Conservation (phyloP, 208 protist species). For the Trypanosoma cruzi region DNA sequence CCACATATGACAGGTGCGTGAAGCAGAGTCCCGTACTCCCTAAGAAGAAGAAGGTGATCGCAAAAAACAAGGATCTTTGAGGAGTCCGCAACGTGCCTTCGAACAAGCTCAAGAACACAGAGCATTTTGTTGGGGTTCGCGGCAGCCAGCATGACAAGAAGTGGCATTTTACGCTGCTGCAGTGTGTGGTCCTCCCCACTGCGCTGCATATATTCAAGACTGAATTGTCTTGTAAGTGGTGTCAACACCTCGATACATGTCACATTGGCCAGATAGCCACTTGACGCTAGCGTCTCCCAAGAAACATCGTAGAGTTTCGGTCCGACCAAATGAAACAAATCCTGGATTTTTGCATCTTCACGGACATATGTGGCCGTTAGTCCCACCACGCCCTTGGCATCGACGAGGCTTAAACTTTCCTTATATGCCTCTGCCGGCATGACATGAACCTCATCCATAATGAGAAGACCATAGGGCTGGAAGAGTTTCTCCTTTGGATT, state of each 20-base stretch:
- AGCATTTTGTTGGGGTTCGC: slow-evolving; percentile 92
- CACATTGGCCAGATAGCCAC: slow-evolving; percentile 97
- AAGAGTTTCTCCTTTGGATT: slow-evolving; percentile 88
- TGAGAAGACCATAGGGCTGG: slow-evolving; percentile 72
- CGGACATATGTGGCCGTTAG: slow-evolving; percentile 96
- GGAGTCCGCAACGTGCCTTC: slow-evolving; percentile 87
- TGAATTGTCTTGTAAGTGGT: slow-evolving; percentile 97
- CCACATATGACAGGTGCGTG: slow-evolving; percentile 94
- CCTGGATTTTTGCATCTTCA: slow-evolving; percentile 98
- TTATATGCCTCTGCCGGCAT: slow-evolving; percentile 97
- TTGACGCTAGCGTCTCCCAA: slow-evolving; percentile 96
- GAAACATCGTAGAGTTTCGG: slow-evolving; percentile 99
- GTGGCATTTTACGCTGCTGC: slow-evolving; percentile 36
- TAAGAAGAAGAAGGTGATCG: slow-evolving; percentile 97
- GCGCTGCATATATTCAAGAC: slow-evolving; percentile 83
- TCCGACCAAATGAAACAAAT: slow-evolving; percentile 99
- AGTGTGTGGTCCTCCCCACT: slow-evolving; percentile 29
- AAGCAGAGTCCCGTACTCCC: slow-evolving; percentile 94
- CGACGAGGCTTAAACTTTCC: slow-evolving; percentile 90
- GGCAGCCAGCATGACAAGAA: slow-evolving; percentile 78
- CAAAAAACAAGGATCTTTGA: slow-evolving; percentile 99
- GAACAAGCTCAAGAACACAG: slow-evolving; percentile 92
- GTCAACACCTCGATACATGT: slow-evolving; percentile 98
- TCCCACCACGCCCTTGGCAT: slow-evolving; percentile 98
- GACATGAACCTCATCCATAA: slow-evolving; percentile 97